Evolutionary conservation across 1,284 basidiomycete species (phyloP), one percentile per base, ranked within the genome.

Genomic region (Rhizopogon parksii): DNA sequence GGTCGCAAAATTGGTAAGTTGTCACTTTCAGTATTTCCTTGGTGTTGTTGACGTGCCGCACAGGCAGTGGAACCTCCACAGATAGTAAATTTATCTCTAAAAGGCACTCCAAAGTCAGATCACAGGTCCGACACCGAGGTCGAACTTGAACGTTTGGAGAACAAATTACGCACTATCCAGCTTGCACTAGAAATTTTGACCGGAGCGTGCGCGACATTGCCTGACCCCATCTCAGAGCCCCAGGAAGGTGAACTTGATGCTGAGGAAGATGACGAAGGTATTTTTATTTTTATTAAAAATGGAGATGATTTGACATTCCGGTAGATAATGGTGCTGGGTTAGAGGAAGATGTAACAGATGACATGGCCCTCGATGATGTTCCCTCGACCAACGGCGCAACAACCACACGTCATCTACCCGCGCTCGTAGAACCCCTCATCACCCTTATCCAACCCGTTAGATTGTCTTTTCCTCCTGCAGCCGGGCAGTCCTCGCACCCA

Each of bases 141-240:
- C 12, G 80, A 85, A 60, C 76, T 95, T 5, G 85, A 88, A 53
- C 70, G 73, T n/a, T 71, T 92, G 36, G 93, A 96, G 68, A 71
- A 76, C 11, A 79, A 72, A 53, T 68, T 95, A 47, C 78, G 83
- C 55, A 87, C 88, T 2, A 75, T 91, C 6, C 84, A 88, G 56
- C 76, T 93, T 34, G 80, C 87, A 15, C 74, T 96, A 32, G 93
- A 96, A 69, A 81, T 95, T 47, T 68, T 95, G 57, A 94, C 91
- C 0, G 85, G 85, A 30, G 75, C 80, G n/a, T 95, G 90, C 63
- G 91, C 91, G n/a, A 88, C 85, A 8, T 69, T 95, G 32, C 87
- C 91, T 19, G 90, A 94, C 60, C 80, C 83, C 43, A 73, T 79
- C 52, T 67, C 72, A 39, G 62, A 62, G 24, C 52, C 54, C 1